phyloP scores from a whole-genome alignment of 2,329 filamentous ascomycete species.

The Neonectria sp. region DNA sequence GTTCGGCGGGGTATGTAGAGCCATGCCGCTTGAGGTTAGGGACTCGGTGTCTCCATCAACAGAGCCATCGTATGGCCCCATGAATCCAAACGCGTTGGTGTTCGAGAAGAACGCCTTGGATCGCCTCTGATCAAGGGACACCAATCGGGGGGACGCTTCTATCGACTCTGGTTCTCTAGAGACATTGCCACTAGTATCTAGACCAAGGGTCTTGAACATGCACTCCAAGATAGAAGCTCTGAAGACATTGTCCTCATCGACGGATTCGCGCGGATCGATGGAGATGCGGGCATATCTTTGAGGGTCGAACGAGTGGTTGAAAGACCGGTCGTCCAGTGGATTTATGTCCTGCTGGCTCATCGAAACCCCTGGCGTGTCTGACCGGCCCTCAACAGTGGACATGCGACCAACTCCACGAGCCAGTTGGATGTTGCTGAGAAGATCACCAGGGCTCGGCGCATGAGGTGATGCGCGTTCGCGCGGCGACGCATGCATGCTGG shows the following conservation, averaged over 20 bases:
- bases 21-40: constrained; percentile 78
- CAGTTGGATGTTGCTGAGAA: constrained; percentile 83
- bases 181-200: constrained; percentile 78
- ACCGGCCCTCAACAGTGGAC: constrained; percentile 39
- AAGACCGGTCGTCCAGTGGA: constrained; percentile 65
- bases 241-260: constrained; percentile 92
- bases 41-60: constrained; percentile 91
- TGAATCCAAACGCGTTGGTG: constrained; percentile 90
- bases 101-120: constrained; percentile 80
- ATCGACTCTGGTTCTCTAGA: constrained; percentile 80
- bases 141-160: constrained; percentile 87
- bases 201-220: constrained; percentile 93
- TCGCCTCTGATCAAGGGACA: constrained; percentile 86
- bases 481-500: constrained; percentile 57
- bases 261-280: constrained; percentile 81
- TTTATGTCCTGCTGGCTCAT: constrained; percentile 57
- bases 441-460: constrained; percentile 80
- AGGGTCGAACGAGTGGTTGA: constrained; percentile 72
- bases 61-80: constrained; percentile 83
- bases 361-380: constrained; percentile 32
- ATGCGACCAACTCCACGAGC: constrained; percentile 71
- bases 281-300: constrained; percentile 65
- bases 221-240: constrained; percentile 92
- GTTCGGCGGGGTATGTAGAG: constrained; percentile 73
- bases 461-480: constrained; percentile 60